Evolutionary conservation across 2,329 filamentous ascomycete species (phyloP), one percentile per base, ranked within the genome.

Genomic region (Penicillium sp.): DNA sequence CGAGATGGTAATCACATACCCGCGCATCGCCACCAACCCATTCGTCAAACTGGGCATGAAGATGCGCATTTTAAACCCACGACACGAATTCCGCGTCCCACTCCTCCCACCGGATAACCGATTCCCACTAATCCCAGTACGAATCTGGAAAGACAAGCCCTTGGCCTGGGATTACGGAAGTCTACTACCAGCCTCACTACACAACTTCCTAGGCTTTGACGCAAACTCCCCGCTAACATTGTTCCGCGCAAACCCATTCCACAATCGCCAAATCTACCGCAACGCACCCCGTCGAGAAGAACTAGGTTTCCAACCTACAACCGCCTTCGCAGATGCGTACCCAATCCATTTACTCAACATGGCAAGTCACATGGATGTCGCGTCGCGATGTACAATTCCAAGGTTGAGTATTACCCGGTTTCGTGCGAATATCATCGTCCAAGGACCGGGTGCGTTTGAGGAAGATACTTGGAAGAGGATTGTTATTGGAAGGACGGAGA

Each of bases 381-480:
- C 74, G 6, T 61, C 60, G 3, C 66, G 68, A 10, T 70, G 81
- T 4, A 60, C 54, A 23, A 66, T 70, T 12, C 73, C 72, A 0
- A 62, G 64, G 1, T 67, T 83, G 29, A 75, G 76, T 44, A 74
- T 77, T n/a, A 65, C 75, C 5, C 75, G 80, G 12, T 83, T 82
- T 58, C 72, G 81, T 37, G 75, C 80, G 12, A 84, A 84, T 58
- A 75, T 84, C 38, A 74, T 81, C 48, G 57, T 83, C 39, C 73
- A 76, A 20, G 81, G 81, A 0, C 73, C 75, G 0, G 65, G 65
- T 10, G 71, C 78, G 2, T 83, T 79, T 60, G 72, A 68, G 4
- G 81, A 84, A 61, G 81, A 84, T 55, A 55, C 66, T 20, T 84
- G 81, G 81, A 80, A 77, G 48, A 67, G 67, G n/a, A 72, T 81